Conservation (phyloP, 1,139 yeast species). For the Sugiyamaella sp. region DNA sequence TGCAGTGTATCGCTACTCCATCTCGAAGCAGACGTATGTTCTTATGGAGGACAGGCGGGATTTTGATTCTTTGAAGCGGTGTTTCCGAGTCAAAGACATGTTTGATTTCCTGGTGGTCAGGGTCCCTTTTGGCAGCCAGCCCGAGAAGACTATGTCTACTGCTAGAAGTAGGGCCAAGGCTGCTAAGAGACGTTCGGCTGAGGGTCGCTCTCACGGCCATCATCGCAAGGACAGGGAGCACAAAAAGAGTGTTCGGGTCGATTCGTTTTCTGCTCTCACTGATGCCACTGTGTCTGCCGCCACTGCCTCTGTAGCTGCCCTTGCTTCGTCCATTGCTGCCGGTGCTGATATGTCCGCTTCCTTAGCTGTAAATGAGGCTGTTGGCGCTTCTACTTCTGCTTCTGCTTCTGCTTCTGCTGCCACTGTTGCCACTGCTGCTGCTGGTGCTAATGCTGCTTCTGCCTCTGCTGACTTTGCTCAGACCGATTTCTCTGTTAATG, state of each 20-base stretch:
- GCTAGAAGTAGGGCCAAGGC: constrained; percentile 1
- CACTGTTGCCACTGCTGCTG: constrained; percentile 3
- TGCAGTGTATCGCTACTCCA: constrained; percentile 32
- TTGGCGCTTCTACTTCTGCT: constrained; percentile 5
- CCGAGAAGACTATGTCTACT: neutral
- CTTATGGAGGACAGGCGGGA: constrained; percentile 48
- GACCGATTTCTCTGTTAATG: too few species aligned
- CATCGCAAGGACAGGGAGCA: constrained; percentile 1
- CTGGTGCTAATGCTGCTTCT: constrained; percentile 5
- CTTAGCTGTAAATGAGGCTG: constrained; percentile 3
- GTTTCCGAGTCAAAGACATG: constrained; percentile 45
- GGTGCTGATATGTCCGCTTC: neutral
- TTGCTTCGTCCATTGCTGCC: neutral
- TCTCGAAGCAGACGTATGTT: constrained; percentile 46
- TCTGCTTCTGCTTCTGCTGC: neutral
- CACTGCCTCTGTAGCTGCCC: neutral
- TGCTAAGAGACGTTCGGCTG: neutral
- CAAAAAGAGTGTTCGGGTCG: neutral
- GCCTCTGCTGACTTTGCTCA: too few species aligned
- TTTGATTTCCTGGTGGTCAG: constrained; percentile 26
- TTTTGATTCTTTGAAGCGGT: constrained; percentile 51
- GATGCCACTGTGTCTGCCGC: neutral
- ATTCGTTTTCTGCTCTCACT: neutral
- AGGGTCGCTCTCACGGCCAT: constrained; percentile 1
- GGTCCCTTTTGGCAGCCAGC: neutral